phyloP scores from a whole-genome alignment of 495 filamentous ascomycete species.

The Hypoxylon fragiforme region DNA sequence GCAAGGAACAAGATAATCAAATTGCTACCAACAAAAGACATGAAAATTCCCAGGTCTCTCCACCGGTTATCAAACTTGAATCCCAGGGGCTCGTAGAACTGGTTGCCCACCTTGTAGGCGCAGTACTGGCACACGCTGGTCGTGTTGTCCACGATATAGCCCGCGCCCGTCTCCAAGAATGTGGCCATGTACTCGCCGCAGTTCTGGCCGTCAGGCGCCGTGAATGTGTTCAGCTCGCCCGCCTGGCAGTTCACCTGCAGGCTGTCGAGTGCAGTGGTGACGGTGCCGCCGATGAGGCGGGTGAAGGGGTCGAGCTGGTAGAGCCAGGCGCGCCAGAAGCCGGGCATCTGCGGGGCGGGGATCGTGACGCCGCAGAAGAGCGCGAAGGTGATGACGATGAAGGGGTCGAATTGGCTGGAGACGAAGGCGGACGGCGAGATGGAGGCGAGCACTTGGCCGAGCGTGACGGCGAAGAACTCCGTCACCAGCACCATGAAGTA shows the following conservation, averaged over 20 bases:
- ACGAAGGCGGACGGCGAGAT: constrained; percentile 73
- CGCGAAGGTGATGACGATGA: constrained; percentile 76
- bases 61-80: constrained; percentile 69
- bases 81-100: constrained; percentile 70
- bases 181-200: constrained; percentile 75
- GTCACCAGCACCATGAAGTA: constrained; percentile 81
- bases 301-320: constrained; percentile 86
- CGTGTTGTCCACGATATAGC: constrained; percentile 68
- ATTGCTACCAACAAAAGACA: constrained; percentile 74
- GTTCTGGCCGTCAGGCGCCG: constrained; percentile 59
- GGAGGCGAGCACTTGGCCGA: constrained; percentile 70
- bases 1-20: constrained; percentile 73
- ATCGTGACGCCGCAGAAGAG: constrained; percentile 86
- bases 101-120: constrained; percentile 73
- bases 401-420: constrained; percentile 72
- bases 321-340: constrained; percentile 79
- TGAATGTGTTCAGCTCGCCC: constrained; percentile 63
- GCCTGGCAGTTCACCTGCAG: constrained; percentile 60
- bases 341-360: constrained; percentile 71
- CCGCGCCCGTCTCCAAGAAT: constrained; percentile 68
- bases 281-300: constrained; percentile 76
- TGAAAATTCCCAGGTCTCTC: constrained; percentile 78
- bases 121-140: constrained; percentile 74
- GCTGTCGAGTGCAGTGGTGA: constrained; percentile 72
- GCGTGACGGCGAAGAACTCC: constrained; percentile 73